Evolutionary conservation across 1,139 yeast genomes (phyloP).

Genomic region (Yamadazyma atlantica): DNA sequence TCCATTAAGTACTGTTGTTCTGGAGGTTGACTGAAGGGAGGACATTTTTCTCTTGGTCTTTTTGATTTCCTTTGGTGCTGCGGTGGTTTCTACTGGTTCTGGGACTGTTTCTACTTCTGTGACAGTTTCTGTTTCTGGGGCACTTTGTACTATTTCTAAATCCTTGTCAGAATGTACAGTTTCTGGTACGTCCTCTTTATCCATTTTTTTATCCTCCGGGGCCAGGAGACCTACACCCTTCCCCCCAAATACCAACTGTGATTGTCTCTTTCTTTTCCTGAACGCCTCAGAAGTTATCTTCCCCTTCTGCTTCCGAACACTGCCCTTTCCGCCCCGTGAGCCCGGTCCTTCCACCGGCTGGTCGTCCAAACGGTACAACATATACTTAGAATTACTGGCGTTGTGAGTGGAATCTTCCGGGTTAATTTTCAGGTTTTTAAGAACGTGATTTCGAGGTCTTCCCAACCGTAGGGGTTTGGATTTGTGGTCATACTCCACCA

Average conservation of each 20-base stretch:
- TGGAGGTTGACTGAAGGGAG: slow-evolving; percentile 10
- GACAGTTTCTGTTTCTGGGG: too few relatives aligned
- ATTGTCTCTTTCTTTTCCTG: slow-evolving; percentile 22
- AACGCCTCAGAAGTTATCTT: slow-evolving; percentile 24
- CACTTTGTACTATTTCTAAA: background rate
- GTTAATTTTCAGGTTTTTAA: slow-evolving; percentile 18
- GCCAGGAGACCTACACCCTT: too few relatives aligned
- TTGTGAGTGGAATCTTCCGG: slow-evolving; percentile 29
- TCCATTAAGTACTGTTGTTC: slow-evolving; percentile 36
- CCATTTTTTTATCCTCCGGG: too few relatives aligned
- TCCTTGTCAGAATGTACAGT: background rate
- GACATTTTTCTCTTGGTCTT: background rate
- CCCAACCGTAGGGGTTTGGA: slow-evolving; percentile 35
- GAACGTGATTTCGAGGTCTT: slow-evolving; percentile 32
- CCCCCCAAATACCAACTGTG: slow-evolving; percentile 14
- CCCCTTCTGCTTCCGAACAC: slow-evolving; percentile 26
- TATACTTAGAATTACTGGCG: slow-evolving; percentile 31
- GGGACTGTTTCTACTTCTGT: background rate
- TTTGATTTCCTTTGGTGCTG: background rate
- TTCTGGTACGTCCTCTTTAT: background rate
- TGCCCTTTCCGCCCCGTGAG: slow-evolving; percentile 40
- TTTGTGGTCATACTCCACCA: slow-evolving; percentile 37
- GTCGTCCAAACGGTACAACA: slow-evolving; percentile 38
- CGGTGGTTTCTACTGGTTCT: background rate
- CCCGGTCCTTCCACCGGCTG: slow-evolving; percentile 46